A percentile compares a stretch with the other conserved stretches of the same genome.
Conservation (phyloP, 257 asterid species). For the Solanum chilense region DNA sequence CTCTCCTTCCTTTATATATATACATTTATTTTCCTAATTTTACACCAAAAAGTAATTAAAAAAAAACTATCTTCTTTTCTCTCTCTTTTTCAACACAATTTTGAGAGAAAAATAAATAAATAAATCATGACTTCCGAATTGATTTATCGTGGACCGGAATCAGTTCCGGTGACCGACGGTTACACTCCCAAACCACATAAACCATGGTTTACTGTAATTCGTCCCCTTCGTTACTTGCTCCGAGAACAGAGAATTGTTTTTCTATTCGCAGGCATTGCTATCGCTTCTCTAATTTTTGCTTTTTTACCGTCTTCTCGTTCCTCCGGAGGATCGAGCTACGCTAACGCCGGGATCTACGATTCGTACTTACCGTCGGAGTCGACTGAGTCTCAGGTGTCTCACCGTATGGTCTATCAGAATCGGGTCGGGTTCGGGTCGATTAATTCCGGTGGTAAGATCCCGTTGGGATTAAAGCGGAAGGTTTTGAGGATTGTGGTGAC, state of each 20-base stretch:
- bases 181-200: slow-evolving; percentile 60
- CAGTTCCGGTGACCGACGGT: slow-evolving; percentile 35
- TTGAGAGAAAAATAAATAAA: not conserved
- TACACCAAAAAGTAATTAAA: not conserved
- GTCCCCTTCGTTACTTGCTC: slow-evolving; percentile 36
- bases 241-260: slow-evolving; percentile 39
- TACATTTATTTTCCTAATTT: not conserved
- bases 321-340: not conserved
- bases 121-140: slow-evolving; percentile 54
- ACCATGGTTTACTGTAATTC: slow-evolving; percentile 27
- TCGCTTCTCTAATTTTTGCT: slow-evolving; percentile 28
- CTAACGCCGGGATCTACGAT: slow-evolving; percentile 8
- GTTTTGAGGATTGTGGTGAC: slow-evolving; percentile 79
- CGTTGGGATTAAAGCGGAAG: slow-evolving; percentile 64
- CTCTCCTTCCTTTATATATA: not conserved
- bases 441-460: slow-evolving; percentile 76
- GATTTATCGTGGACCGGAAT: slow-evolving; percentile 80
- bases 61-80: not conserved
- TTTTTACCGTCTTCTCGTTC: slow-evolving; percentile 7
- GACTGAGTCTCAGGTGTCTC: slow-evolving; percentile 10
- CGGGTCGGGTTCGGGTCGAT: slow-evolving; percentile 34
- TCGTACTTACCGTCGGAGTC: slow-evolving; percentile 23
- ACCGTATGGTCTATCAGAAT: slow-evolving; percentile 40
- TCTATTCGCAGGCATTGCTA: slow-evolving; percentile 38
- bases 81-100: not conserved